These are phyloP conservation scores for Sporodiniella umbellata DNA, from an alignment of 371 early-diverging fungal genomes.

Conservation along the genomic window DNA sequence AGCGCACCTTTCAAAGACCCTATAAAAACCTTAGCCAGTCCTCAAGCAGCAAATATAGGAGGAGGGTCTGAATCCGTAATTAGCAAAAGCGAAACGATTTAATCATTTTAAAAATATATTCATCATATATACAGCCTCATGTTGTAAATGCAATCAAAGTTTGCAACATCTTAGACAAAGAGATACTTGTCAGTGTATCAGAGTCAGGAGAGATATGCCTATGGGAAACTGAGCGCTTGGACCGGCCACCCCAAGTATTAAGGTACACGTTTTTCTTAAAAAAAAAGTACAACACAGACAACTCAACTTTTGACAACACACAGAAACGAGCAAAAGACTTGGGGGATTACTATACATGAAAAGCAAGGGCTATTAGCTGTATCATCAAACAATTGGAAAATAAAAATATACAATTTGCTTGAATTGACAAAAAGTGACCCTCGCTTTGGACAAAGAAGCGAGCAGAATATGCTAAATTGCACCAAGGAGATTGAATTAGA, in stretches of 20 bases:
- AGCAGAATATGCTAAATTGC: slow-evolving; percentile 12
- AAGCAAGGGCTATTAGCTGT: slow-evolving; percentile 54
- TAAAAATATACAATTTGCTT: slow-evolving; percentile 53
- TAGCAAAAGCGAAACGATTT: too few species aligned
- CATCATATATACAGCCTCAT: slow-evolving; percentile 16
- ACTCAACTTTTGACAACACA: too few species aligned
- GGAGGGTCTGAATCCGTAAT: slow-evolving; percentile 21
- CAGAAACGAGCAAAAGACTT: slow-evolving; percentile 45
- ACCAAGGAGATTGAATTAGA: slow-evolving; percentile 15
- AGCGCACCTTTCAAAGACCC: slow-evolving; percentile 19
- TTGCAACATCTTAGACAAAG: slow-evolving; percentile 39
- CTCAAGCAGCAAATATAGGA: slow-evolving; percentile 4
- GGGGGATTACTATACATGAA: slow-evolving; percentile 63
- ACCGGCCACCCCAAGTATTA: slow-evolving; percentile 39
- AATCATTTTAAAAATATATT: too few species aligned
- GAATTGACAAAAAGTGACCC: slow-evolving; percentile 17
- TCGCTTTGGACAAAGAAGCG: slow-evolving; percentile 9
- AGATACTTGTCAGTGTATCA: slow-evolving; percentile 51
- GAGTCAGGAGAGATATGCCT: slow-evolving; percentile 49
- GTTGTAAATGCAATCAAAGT: slow-evolving; percentile 62
- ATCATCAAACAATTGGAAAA: slow-evolving; percentile 52
- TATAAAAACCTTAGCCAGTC: slow-evolving; percentile 10
- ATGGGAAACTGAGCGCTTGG: slow-evolving; percentile 48
- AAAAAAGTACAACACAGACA: too few species aligned
- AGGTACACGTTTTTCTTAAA: too few species aligned